These are phyloP conservation scores for Cystobasidium tubakii DNA, from an alignment of 768 basidiomycete genomes.

Conservation along the genomic window DNA sequence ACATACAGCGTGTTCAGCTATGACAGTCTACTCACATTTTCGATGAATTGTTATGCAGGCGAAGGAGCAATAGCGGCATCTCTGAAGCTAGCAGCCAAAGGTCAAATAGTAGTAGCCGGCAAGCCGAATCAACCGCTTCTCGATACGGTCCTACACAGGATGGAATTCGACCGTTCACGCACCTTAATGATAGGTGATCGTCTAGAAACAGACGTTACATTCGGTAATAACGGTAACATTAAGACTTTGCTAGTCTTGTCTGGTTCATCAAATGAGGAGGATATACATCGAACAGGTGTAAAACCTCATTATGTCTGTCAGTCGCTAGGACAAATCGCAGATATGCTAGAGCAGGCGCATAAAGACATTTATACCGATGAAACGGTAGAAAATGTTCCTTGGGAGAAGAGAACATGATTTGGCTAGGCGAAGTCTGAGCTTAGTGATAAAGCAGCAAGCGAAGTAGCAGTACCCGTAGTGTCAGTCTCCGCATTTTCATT, in stretches of 20 bases:
- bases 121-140: constrained; percentile 32
- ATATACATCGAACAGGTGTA: constrained; percentile 63
- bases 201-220: constrained; percentile 85
- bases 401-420: background rate
- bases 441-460: background rate
- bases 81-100: constrained; percentile 27
- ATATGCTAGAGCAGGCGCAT: constrained; percentile 30
- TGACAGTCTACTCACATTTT: background rate
- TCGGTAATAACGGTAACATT: constrained; percentile 77
- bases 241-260: constrained; percentile 74
- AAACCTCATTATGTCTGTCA: constrained; percentile 74
- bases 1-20: background rate
- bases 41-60: background rate
- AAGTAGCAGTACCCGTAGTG: background rate
- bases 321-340: constrained; percentile 70
- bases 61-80: constrained; percentile 33
- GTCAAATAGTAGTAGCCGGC: constrained; percentile 27
- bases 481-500: background rate
- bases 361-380: constrained; percentile 4
- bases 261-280: constrained; percentile 71
- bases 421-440: background rate
- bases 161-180: constrained; percentile 72
- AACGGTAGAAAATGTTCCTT: background rate
- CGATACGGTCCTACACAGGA: constrained; percentile 53
- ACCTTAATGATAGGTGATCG: constrained; percentile 94